phyloP scores from a whole-genome alignment of 768 basidiomycete species.

The Clitopilus passeckerianus region DNA sequence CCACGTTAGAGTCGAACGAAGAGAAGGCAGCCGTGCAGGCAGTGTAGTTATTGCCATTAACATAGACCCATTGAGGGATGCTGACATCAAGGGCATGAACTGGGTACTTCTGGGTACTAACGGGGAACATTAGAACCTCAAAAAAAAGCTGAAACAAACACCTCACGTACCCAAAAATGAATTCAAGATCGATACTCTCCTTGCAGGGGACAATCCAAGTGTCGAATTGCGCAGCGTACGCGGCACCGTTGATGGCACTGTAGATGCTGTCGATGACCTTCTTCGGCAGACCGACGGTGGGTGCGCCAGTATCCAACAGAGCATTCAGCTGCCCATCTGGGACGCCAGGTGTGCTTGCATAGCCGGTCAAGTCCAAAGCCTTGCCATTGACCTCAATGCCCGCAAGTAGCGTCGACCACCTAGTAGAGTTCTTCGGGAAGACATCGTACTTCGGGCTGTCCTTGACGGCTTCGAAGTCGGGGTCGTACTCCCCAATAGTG shows the following conservation, averaged over 20 bases:
- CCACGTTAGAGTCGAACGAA: conserved; percentile 19
- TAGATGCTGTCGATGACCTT: conserved; percentile 32
- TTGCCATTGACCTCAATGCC: conserved; percentile 28
- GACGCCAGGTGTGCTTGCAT: conserved; percentile 22
- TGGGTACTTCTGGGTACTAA: conserved; percentile 25
- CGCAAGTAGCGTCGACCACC: conserved; percentile 39
- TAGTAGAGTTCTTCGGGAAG: conserved; percentile 23
- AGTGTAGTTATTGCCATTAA: conserved; percentile 26
- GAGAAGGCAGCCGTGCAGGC: conserved; percentile 32
- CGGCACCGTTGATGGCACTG: conserved; percentile 27
- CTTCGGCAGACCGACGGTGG: conserved; percentile 27
- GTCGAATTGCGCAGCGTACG: conserved; percentile 19
- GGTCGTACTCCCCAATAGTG: conserved; percentile 36
- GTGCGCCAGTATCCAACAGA: conserved; percentile 40
- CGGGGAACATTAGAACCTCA: not conserved
- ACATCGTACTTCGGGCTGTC: conserved; percentile 25
- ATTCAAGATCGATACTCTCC: conserved; percentile 24
- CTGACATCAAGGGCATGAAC: conserved; percentile 42
- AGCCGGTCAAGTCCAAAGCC: conserved; percentile 13
- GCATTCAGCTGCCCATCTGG: conserved; percentile 26
- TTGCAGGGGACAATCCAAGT: conserved; percentile 37
- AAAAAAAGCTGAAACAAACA: conserved; percentile 12
- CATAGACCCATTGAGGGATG: conserved; percentile 18
- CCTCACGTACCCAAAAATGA: conserved; percentile 31
- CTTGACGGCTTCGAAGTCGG: conserved; percentile 22